These are phyloP conservation scores for Senna siamea DNA, from an alignment of 306 rosid genomes.

Conservation along the genomic window DNA sequence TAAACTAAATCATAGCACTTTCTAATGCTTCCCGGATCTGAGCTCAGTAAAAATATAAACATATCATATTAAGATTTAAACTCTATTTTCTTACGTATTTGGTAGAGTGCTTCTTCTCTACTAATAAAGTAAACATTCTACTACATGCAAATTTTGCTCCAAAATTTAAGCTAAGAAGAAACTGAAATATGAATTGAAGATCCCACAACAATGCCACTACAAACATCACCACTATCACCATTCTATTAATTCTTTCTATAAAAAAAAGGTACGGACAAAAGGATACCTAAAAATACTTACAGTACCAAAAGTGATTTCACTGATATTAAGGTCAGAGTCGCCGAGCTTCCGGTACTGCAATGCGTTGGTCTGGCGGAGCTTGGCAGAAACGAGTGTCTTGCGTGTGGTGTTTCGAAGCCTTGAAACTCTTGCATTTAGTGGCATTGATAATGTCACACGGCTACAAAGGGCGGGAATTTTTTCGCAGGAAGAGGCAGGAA, in stretches of 20 bases:
- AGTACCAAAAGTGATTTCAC: constrained; percentile 87
- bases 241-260: no score
- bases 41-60: no score
- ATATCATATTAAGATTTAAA: no score
- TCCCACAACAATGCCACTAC: not conserved
- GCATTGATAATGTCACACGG: constrained; percentile 19
- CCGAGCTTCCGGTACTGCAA: constrained; percentile 75
- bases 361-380: constrained; percentile 35
- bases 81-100: no score
- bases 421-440: constrained; percentile 17
- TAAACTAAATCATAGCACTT: no score
- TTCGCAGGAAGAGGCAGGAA: constrained; percentile 33
- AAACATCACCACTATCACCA: no score
- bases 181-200: not conserved
- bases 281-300: constrained; percentile 41
- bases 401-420: constrained; percentile 26
- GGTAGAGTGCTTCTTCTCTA: no score
- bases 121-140: no score
- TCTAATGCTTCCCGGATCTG: no score
- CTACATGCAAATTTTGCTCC: no score
- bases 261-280: not conserved
- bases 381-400: constrained; percentile 42
- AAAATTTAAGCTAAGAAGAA: no score
- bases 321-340: constrained; percentile 80
- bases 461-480: constrained; percentile 3